Evolutionary conservation across 192 early-diverging fungal species (phyloP).

Genomic region (Backusella mclennaniae): DNA sequence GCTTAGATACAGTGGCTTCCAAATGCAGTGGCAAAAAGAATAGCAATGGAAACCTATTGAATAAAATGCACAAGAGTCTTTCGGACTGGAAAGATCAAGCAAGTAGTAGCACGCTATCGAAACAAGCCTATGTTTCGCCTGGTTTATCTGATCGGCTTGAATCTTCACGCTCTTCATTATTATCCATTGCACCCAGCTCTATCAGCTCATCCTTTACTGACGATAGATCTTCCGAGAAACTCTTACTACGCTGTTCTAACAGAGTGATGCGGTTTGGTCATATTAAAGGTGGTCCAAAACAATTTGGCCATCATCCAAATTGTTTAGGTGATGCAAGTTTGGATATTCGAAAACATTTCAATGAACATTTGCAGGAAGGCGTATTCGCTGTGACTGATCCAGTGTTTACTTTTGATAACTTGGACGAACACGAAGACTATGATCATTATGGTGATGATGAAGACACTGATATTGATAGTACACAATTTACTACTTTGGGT

Average conservation of each 20-base stretch:
- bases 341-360: not conserved
- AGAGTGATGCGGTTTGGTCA: slow-evolving; percentile 10
- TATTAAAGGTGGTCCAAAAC: not conserved
- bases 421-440: not conserved
- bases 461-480: not conserved
- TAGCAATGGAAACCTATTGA: not conserved
- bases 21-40: not conserved
- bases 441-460: not conserved
- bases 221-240: not conserved
- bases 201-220: not conserved
- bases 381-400: not conserved
- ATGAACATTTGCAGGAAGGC: not conserved
- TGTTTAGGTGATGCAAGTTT: not conserved
- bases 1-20: not conserved
- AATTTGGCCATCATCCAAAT: not conserved
- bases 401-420: not conserved
- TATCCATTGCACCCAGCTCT: not conserved
- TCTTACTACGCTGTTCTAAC: not conserved
- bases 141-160: not conserved
- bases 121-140: not conserved
- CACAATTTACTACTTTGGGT: not conserved
- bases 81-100: not conserved
- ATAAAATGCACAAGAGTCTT: not conserved
- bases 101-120: not conserved
- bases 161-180: not conserved